Evolutionary conservation across 176 grass and related monocot genomes (phyloP).

Genomic region (Carex myosuroides): DNA sequence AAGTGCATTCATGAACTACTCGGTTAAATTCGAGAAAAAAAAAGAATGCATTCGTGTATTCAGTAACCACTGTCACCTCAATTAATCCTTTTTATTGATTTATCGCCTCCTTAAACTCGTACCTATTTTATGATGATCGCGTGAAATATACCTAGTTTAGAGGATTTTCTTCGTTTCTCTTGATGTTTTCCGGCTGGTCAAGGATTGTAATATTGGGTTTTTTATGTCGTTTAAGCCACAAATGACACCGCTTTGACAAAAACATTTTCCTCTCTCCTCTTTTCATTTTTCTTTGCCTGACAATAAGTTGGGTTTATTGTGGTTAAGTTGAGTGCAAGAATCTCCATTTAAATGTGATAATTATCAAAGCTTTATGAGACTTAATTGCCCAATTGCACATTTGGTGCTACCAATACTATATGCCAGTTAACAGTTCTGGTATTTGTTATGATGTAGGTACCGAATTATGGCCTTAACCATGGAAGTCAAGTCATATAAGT

Average conservation of each 20-base stretch:
- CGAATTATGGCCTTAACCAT: constrained; percentile 21
- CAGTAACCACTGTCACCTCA: background rate
- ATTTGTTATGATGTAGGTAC: constrained; percentile 24
- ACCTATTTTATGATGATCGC: background rate
- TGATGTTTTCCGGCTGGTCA: background rate
- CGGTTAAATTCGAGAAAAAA: background rate
- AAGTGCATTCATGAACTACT: background rate
- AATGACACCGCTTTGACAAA: background rate
- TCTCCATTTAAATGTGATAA: background rate
- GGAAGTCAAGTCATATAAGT: constrained; percentile 46
- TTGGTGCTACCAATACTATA: background rate
- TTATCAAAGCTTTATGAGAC: background rate
- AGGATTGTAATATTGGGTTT: background rate
- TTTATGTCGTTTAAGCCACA: background rate
- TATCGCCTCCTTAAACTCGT: background rate
- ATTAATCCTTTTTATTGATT: background rate
- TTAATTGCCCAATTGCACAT: background rate
- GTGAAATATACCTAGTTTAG: background rate
- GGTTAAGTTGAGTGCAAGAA: background rate
- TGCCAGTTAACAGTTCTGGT: background rate
- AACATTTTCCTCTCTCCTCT: background rate
- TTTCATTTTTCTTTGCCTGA: background rate
- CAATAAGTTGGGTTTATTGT: background rate
- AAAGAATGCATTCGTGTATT: background rate
- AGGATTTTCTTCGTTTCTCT: background rate